Conservation (phyloP, 1,284 basidiomycete species). For the Irpex sp. region DNA sequence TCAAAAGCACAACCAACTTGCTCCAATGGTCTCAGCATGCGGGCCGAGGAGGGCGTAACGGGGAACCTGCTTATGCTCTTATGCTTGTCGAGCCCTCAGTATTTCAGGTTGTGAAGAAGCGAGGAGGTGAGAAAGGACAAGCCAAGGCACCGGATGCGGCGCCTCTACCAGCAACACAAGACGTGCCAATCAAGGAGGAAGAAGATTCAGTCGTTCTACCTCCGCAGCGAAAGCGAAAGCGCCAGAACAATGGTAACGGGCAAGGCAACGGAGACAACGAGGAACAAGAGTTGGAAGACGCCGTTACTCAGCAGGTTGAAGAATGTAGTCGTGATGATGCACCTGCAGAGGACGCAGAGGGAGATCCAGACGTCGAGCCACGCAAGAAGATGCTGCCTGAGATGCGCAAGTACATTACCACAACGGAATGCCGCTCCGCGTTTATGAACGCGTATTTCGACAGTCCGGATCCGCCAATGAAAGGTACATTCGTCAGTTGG, state of each 20-base stretch:
- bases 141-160: not conserved
- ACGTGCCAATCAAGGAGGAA: not conserved
- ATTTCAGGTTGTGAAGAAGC: not conserved
- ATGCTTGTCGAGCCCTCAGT: conserved; percentile 14
- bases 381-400: conserved; percentile 4
- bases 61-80: conserved; percentile 7
- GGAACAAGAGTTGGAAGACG: not conserved
- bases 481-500: not conserved
- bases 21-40: conserved; percentile 14
- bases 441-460: conserved; percentile 16
- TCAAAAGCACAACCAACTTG: conserved; percentile 9
- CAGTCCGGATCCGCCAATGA: conserved; percentile 10
- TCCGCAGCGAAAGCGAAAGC: not conserved
- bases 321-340: not conserved
- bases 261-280: not conserved
- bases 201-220: not conserved
- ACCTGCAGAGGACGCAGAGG: not conserved
- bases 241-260: not conserved
- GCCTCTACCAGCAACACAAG: not conserved
- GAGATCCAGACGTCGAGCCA: not conserved
- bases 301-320: not conserved
- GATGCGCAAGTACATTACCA: conserved; percentile 14
- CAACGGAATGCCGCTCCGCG: conserved; percentile 10
- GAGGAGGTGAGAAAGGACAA: not conserved
- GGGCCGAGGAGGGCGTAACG: conserved; percentile 14